Base-by-base conservation (phyloP, 345 rosid genomes). In the Sisymbrium altissimum region DNA sequence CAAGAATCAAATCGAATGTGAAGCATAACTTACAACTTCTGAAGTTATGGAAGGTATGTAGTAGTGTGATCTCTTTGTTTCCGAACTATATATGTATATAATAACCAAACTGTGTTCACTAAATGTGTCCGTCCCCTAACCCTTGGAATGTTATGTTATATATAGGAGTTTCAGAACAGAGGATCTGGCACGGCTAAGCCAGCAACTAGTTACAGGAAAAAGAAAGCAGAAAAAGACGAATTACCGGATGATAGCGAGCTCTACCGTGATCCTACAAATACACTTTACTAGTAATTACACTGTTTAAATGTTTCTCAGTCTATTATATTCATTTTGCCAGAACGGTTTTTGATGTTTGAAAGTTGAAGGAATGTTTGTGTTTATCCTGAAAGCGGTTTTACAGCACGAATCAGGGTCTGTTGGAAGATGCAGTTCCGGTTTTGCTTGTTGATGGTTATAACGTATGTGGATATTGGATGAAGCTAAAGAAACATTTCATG, bases 401-500 rank as follows among this genome's bases (percentile, higher is more conserved):
- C 89, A 93, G 98, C 84, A 91, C 91, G 61, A 84, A 85, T 75
- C 97, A 84, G 80, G 86, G 84, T 35, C 9, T 89, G 23, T 33
- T 75, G 21, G 88, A 80, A 6, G 81, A 78, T 78, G 90, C 87
- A n/a, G 83, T 85, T 59, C 98, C 98, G 3, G 97, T 93, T 53
- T 79, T 93, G 86, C 98, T 93, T 10, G 96, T 93, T 80, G 98
- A 93, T 65, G 98, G 98, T 65, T 94, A 94, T 78, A 94, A 94
- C 77, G 93, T 94, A 25, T 94, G 98, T 80, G 97, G 98, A 53
- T 89, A 86, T 71, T 94, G 98, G 98, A 39, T 78, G 40, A 94
- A 94, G 79, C 79, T 94, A 72, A 94, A 89, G 89, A 91, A 91
- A 69, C 93, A 91, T 85, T 94, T 94, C 75, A 50, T 86, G 81